A percentile compares a stretch with the other conserved stretches of the same genome.
Evolutionary conservation across 2,329 filamentous ascomycete species (phyloP).

Genomic region (Colletotrichum trifolii): DNA sequence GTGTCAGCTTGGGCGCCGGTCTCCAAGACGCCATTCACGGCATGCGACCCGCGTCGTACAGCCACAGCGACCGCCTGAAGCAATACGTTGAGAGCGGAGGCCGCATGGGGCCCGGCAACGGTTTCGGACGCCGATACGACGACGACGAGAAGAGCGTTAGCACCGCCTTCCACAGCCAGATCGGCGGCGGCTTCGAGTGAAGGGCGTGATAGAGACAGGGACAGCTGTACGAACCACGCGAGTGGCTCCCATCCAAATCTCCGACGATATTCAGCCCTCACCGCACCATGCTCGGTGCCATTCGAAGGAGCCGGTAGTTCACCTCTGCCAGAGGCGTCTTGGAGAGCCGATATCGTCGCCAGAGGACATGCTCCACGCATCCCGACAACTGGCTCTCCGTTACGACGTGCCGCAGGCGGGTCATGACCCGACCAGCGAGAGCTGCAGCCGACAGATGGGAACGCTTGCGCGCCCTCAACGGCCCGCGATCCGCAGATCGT

Average conservation of each 20-base stretch:
- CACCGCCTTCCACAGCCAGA: slow-evolving; percentile 95
- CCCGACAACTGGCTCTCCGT: slow-evolving; percentile 14
- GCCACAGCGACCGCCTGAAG: slow-evolving; percentile 90
- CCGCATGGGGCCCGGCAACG: slow-evolving; percentile 72
- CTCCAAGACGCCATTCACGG: slow-evolving; percentile 79
- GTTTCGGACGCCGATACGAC: slow-evolving; percentile 74
- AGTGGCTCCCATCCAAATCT: slow-evolving; percentile 34
- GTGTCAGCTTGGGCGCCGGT: slow-evolving; percentile 86
- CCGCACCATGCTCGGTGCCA: slow-evolving; percentile 35
- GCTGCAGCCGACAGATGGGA: slow-evolving; percentile 32
- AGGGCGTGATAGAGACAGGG: slow-evolving; percentile 36
- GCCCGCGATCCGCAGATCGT: slow-evolving; percentile 33
- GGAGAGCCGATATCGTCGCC: neutral
- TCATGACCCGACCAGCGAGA: slow-evolving; percentile 36
- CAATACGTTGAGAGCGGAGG: slow-evolving; percentile 91
- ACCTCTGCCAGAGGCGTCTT: slow-evolving; percentile 26
- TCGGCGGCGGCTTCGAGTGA: slow-evolving; percentile 74
- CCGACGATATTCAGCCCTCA: slow-evolving; percentile 32
- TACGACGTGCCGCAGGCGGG: slow-evolving; percentile 35
- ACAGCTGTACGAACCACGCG: slow-evolving; percentile 29
- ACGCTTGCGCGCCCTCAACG: slow-evolving; percentile 34
- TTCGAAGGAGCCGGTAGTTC: slow-evolving; percentile 31
- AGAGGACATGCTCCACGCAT: slow-evolving; percentile 1
- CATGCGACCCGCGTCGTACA: slow-evolving; percentile 69
- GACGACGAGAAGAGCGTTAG: slow-evolving; percentile 97